phyloP scores from a whole-genome alignment of 371 early-diverging fungal genomes.

The Mortierella sp. region DNA sequence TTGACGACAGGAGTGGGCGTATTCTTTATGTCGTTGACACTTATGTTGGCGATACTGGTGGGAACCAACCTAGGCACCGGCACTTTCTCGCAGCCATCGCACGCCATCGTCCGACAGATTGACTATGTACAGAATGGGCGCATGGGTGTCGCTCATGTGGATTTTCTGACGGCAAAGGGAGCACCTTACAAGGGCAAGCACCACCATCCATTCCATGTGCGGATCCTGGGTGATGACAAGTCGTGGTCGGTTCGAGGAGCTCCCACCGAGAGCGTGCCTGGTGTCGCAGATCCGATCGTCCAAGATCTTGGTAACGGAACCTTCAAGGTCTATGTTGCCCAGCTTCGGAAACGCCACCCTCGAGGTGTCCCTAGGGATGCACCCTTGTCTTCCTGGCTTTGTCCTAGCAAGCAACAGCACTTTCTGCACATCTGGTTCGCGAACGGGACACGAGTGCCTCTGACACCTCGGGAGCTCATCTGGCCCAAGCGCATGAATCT shows the following conservation, averaged over 20 bases:
- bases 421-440: slow-evolving; percentile 43
- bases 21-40: neutral
- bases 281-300: slow-evolving; percentile 1
- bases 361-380: neutral
- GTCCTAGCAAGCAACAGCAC: neutral
- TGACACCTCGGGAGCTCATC: slow-evolving; percentile 24
- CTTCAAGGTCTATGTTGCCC: slow-evolving; percentile 10
- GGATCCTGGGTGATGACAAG: slow-evolving; percentile 2
- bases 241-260: neutral
- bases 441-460: slow-evolving; percentile 37
- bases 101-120: slow-evolving; percentile 14
- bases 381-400: slow-evolving; percentile 6
- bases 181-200: neutral
- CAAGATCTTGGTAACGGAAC: slow-evolving; percentile 29
- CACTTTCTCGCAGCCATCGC: slow-evolving; percentile 11
- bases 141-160: slow-evolving; percentile 7
- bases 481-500: slow-evolving; percentile 5
- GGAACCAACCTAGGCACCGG: neutral
- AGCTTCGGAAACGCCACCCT: neutral
- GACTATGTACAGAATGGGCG: slow-evolving; percentile 10
- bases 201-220: slow-evolving; percentile 7
- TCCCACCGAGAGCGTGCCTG: neutral
- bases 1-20: neutral
- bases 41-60: neutral
- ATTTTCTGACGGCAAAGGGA: slow-evolving; percentile 11